Evolutionary conservation across 202 grass and related monocot genomes (phyloP).

Genomic region (Setaria italica): DNA sequence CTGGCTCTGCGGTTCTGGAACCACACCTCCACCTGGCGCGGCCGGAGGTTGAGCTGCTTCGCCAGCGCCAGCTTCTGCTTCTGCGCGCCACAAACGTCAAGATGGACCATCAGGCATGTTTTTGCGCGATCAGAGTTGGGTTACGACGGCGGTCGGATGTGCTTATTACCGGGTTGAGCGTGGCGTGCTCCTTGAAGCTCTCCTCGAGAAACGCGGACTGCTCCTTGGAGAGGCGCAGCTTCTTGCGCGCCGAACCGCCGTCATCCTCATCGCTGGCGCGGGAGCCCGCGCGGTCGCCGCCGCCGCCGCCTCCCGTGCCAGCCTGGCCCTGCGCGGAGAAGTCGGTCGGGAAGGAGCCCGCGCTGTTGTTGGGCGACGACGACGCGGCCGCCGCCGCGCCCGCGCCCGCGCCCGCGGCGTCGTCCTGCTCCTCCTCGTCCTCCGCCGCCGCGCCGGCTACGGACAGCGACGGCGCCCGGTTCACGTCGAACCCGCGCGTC

Average conservation of each 20-base stretch:
- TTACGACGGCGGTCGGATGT: too few species aligned
- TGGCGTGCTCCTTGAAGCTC: conserved; percentile 98
- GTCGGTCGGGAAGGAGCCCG: conserved; percentile 76
- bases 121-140: not conserved
- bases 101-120: too few species aligned
- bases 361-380: conserved; percentile 83
- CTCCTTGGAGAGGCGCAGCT: conserved; percentile 95
- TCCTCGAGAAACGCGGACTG: conserved; percentile 96
- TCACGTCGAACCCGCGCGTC: conserved; percentile 84
- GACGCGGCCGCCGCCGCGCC: conserved; percentile 36
- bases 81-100: conserved; percentile 39
- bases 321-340: conserved; percentile 51
- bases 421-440: conserved; percentile 50
- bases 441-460: conserved; percentile 46
- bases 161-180: conserved; percentile 80
- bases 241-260: conserved; percentile 77
- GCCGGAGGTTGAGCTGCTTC: conserved; percentile 84
- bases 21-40: conserved; percentile 97
- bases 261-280: conserved; percentile 91
- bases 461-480: conserved; percentile 63
- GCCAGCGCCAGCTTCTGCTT: conserved; percentile 94
- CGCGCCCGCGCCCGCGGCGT: not conserved
- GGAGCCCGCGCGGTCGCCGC: conserved; percentile 56
- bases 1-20: conserved; percentile 97
- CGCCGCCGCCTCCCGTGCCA: conserved; percentile 4